Base-by-base conservation (phyloP, 1,284 basidiomycete genomes). In the Leccinum ponderosum region DNA sequence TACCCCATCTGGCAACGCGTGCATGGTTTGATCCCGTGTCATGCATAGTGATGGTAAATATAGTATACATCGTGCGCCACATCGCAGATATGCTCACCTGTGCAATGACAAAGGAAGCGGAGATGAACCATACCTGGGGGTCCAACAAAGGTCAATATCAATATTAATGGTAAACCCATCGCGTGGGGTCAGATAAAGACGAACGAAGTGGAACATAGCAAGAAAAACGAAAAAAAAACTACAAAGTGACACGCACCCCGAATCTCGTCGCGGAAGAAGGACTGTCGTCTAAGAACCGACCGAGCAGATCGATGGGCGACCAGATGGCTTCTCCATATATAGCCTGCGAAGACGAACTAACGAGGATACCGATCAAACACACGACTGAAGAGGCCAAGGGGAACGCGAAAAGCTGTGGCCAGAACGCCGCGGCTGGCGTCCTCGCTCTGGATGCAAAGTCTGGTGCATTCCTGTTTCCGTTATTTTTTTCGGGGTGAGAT, bases 341-440 rank as follows among this genome's bases (percentile, higher is more conserved):
- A 15, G 87, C 82, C 61, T 85, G 79, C n/a, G 88, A 90, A 6
- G 89, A 88, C 1, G 90, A 92, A 55, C 89, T 88, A 65, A 95
- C 92, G 55, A 94, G 87, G 71, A 95, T 91, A 6, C 93, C 93
- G 61, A 95, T 81, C 77, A 95, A 90, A 65, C 87, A 89, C 61
- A 93, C 90, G 63, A 94, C 75, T 33, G 85, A 86, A 75, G 93
- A 94, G 0, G 86, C 84, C 51, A 94, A 65, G 0, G 93, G 93
- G 39, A 94, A 82, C 0, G 90, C 83, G 63, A 92, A 75, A 56
- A 88, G 77, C 73, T 94, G 92, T 20, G 92, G 89, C 72, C 83
- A 83, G 25, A 90, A 76, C 6, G 89, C 89, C 25, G 87, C 89
- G 6, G 80, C 79, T 6, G 91, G 89, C 7, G 80, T 83, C 62